Evolutionary conservation across 2,329 filamentous ascomycete species (phyloP).

Genomic region (Sarocladium brachiariae): DNA sequence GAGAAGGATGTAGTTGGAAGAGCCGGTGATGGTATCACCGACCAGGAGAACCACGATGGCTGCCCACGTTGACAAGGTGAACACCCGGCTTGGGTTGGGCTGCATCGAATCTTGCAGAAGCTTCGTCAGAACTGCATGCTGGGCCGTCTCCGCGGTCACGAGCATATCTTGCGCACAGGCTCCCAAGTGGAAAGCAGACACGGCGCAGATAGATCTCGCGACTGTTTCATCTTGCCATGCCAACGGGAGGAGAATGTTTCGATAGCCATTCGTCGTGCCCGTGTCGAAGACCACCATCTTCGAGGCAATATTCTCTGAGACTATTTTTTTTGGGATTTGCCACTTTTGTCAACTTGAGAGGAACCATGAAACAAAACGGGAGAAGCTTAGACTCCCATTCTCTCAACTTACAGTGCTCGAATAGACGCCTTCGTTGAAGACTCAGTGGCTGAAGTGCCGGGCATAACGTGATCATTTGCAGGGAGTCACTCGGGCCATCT

Average conservation of each 20-base stretch:
- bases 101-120: not conserved
- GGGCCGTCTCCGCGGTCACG: not conserved
- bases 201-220: slow-evolving; percentile 20
- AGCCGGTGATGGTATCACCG: slow-evolving; percentile 19
- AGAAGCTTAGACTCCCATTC: not conserved
- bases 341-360: no score
- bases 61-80: slow-evolving; percentile 1
- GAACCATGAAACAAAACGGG: no score
- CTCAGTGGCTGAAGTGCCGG: not conserved
- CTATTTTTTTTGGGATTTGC: slow-evolving; percentile 12
- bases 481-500: not conserved
- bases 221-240: slow-evolving; percentile 17
- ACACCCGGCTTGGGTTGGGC: not conserved
- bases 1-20: slow-evolving; percentile 16
- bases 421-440: slow-evolving; percentile 3
- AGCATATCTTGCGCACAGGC: not conserved
- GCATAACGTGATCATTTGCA: no score
- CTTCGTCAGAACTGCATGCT: not conserved
- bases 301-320: slow-evolving; percentile 17
- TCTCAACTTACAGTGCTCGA: slow-evolving; percentile 12
- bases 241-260: slow-evolving; percentile 15
- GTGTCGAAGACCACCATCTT: slow-evolving; percentile 19
- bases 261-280: slow-evolving; percentile 16
- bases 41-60: slow-evolving; percentile 19
- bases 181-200: slow-evolving; percentile 19